Evolutionary conservation across 805 yeast species (phyloP), one percentile per base, ranked within the genome.

Genomic region (Ogataea pilisensis): DNA sequence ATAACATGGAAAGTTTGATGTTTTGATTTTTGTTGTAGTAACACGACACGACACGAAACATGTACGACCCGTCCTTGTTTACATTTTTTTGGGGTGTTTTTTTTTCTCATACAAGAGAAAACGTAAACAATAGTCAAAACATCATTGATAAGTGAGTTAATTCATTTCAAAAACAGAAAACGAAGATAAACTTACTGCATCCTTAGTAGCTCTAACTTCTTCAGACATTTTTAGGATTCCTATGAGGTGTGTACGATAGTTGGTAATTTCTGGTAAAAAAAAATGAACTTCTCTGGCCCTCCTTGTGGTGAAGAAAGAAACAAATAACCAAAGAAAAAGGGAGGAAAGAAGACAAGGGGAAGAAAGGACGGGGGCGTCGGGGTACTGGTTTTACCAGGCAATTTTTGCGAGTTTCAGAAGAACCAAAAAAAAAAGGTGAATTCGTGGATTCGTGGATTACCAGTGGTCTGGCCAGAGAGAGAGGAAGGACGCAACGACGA

Each of bases 111-210:
- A n/a, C 25, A 28, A 37, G n/a, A 26, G 17, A 9, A 22, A 31
- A 36, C 12, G 19, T 14, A 34, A 26, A 31, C 17, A 14, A 28
- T 21, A 19, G 21, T 7, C n/a, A 36, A 12, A 13, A 17, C 13
- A 26, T 14, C n/a, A n/a, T n/a, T n/a, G n/a, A n/a, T n/a, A n/a
- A n/a, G n/a, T n/a, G n/a, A n/a, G n/a, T n/a, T n/a, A n/a, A n/a
- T n/a, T n/a, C n/a, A n/a, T n/a, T n/a, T n/a, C n/a, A n/a, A n/a
- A n/a, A n/a, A n/a, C n/a, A n/a, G n/a, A n/a, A n/a, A n/a, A n/a
- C n/a, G n/a, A n/a, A n/a, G n/a, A n/a, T n/a, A n/a, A n/a, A 55
- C 60, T 43, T 55, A 55, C 60, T 31, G 60, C 56, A 37, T 58
- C 63, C 43, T 57, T 59, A 20, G 62, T 59, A 11, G 52, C 39